Percentiles rank a stretch among this genome's conserved stretches.
phyloP scores from a whole-genome alignment of 257 asterid species.

The Nicotiana paniculata region DNA sequence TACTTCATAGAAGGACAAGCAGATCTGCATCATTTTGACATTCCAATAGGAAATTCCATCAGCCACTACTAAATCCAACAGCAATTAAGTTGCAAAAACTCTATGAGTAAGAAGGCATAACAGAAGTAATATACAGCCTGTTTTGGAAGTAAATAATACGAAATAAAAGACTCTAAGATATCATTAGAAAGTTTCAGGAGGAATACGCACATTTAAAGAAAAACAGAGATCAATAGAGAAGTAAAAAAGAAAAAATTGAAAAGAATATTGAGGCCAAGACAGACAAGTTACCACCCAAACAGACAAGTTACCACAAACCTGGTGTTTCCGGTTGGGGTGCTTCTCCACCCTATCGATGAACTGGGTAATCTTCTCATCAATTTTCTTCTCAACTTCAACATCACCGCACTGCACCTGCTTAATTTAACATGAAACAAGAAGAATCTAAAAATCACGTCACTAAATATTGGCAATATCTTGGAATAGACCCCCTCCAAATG shows the following conservation, averaged over 20 bases:
- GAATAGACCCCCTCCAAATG: too few relatives aligned
- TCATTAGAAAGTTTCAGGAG: neutral
- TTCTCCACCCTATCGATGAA: constrained; percentile 90
- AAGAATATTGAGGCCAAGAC: neutral
- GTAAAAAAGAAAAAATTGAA: neutral
- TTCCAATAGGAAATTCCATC: constrained; percentile 9
- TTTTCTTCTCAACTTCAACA: constrained; percentile 67
- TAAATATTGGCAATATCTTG: neutral
- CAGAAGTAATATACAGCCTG: neutral
- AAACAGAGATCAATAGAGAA: neutral
- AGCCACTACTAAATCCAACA: neutral
- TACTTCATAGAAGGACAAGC: constrained; percentile 77
- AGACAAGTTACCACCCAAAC: neutral
- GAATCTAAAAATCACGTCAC: neutral
- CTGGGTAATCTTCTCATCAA: constrained; percentile 81
- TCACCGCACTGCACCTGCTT: constrained; percentile 89
- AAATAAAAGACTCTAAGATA: neutral
- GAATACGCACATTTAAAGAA: neutral
- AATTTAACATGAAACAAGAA: constrained; percentile 1
- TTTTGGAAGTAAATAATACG: neutral
- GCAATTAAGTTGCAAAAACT: neutral
- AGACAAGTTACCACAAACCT: constrained; percentile 40
- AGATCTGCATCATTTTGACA: constrained; percentile 49
- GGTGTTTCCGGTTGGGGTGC: constrained; percentile 90
- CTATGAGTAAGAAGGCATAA: neutral